phyloP scores from a whole-genome alignment of 441 rosid genomes.

The Pelargonium australe region DNA sequence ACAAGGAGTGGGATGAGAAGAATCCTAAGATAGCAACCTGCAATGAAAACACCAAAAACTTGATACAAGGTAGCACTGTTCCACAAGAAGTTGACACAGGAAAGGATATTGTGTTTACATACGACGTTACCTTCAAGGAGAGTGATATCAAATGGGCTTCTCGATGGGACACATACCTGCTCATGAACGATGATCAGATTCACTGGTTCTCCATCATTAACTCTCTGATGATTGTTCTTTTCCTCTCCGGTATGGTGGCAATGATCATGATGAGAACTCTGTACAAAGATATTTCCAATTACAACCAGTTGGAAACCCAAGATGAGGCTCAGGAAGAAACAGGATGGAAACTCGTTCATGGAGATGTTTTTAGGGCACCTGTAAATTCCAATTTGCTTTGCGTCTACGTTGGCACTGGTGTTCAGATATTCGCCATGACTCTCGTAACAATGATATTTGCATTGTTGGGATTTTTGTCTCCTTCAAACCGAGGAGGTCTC shows the following conservation, averaged over 20 bases:
- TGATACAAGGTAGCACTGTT: constrained; percentile 69
- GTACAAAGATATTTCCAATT: constrained; percentile 82
- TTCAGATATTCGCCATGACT: constrained; percentile 82
- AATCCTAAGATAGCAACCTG: constrained; percentile 82
- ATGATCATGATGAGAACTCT: constrained; percentile 98
- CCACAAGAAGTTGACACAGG: constrained; percentile 77
- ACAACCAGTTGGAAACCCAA: constrained; percentile 89
- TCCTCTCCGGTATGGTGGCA: constrained; percentile 97
- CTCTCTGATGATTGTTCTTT: constrained; percentile 88
- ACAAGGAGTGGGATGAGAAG: constrained; percentile 76
- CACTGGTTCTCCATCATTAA: constrained; percentile 96
- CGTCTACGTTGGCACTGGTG: constrained; percentile 88
- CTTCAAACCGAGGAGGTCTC: constrained; percentile 96
- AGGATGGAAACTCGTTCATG: constrained; percentile 97
- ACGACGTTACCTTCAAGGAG: constrained; percentile 79
- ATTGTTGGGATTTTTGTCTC: constrained; percentile 80
- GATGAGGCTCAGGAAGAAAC: constrained; percentile 97
- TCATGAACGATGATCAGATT: constrained; percentile 95
- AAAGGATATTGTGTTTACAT: constrained; percentile 78
- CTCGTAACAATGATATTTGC: constrained; percentile 98
- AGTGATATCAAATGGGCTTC: constrained; percentile 98
- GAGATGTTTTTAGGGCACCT: constrained; percentile 88
- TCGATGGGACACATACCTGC: constrained; percentile 95
- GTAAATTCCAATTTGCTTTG: constrained; percentile 67
- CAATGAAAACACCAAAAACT: constrained; percentile 74